Evolutionary conservation across 176 grass and related monocot species (phyloP).

Genomic region (Oryza australiensis): DNA sequence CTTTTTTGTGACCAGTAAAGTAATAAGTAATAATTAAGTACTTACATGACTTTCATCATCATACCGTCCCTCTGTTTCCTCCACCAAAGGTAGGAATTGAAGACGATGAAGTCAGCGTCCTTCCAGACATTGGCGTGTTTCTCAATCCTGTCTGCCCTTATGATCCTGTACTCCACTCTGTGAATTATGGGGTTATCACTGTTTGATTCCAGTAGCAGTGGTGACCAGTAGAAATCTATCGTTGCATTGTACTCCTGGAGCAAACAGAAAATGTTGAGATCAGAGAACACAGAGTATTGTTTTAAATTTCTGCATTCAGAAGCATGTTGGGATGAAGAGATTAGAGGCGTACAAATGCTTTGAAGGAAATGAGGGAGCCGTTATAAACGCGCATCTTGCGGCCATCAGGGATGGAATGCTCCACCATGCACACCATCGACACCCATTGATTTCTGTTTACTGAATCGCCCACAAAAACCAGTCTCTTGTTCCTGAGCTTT

Average conservation of each 20-base stretch:
- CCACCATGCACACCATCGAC: conserved; percentile 92
- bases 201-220: conserved; percentile 80
- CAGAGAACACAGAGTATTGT: neutral
- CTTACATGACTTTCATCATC: conserved; percentile 92
- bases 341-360: conserved; percentile 51
- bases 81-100: conserved; percentile 98
- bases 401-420: conserved; percentile 50
- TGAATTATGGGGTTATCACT: conserved; percentile 83
- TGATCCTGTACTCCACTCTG: conserved; percentile 67
- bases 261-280: neutral
- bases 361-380: conserved; percentile 80
- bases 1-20: neutral
- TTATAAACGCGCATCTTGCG: conserved; percentile 51
- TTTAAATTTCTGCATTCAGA: neutral
- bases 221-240: conserved; percentile 97
- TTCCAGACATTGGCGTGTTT: conserved; percentile 68
- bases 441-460: conserved; percentile 97
- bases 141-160: conserved; percentile 64
- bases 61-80: conserved; percentile 70
- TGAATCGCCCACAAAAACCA: conserved; percentile 91
- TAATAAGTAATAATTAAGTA: neutral
- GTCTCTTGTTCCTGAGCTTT: conserved; percentile 66
- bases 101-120: conserved; percentile 76
- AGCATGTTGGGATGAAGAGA: neutral
- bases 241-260: conserved; percentile 81